Evolutionary conservation across 345 rosid species (phyloP), one percentile per base, ranked within the genome.

Genomic region (Syzygium aromaticum): DNA sequence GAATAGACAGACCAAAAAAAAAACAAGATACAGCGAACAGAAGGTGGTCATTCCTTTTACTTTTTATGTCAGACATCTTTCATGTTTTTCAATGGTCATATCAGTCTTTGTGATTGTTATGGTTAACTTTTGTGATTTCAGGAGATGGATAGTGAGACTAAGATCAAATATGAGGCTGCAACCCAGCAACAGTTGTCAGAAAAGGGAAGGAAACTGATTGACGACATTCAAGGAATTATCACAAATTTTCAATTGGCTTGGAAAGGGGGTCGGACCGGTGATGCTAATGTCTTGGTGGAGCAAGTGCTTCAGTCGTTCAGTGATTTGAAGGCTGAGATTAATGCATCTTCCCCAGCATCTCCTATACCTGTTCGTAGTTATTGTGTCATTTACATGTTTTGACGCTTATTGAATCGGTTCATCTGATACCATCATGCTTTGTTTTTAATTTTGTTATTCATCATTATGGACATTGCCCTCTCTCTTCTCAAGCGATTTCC

Each of bases 291-390:
- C 57, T 85, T 97, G 85, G 97, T 93, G 90, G 98, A 95, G 64
- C 97, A 97, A 86, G 94, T 95, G 87, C 89, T 90, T 88, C 94
- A 91, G 89, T 90, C 91, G 73, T 94, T 95, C 13, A 92, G 91
- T 15, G 98, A 95, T 84, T 96, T 96, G 96, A 93, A 93, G 90
- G 92, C 94, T 59, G 98, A 97, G 90, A 95, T 97, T 67, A 88
- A 84, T 86, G 90, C 93, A 77, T 92, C 96, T 54, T 91, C 96
- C 86, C 96, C 97, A 3, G 94, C 95, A 63, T 91, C 93, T 52
- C 94, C 95, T 90, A 91, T 92, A 88, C 89, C 91, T 88, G 99
- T 96, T 67, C 84, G 93, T 91, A 52, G 86, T 86, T 89, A 15
- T 43, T 84, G 59, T 64, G 23, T 73, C 52, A 43, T 56, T 52